phyloP scores from a whole-genome alignment of 768 basidiomycete genomes.

The Leccinum boreale region DNA sequence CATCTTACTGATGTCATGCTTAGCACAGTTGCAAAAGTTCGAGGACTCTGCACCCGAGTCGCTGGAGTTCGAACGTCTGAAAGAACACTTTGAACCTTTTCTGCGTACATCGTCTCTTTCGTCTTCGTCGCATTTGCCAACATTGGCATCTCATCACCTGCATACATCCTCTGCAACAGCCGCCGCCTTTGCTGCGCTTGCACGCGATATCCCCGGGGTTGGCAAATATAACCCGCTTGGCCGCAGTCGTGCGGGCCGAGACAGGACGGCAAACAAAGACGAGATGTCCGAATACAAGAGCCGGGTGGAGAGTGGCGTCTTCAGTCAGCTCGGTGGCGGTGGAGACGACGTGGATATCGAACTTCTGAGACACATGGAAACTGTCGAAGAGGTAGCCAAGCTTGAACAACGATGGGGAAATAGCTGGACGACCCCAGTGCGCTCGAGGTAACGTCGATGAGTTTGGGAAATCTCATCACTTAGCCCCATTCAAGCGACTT shows the following conservation, averaged over 20 bases:
- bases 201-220: slow-evolving; percentile 83
- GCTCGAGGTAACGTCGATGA: slow-evolving; percentile 47
- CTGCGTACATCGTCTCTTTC: slow-evolving; percentile 79
- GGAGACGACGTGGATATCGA: slow-evolving; percentile 71
- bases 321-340: slow-evolving; percentile 51
- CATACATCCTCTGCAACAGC: slow-evolving; percentile 83
- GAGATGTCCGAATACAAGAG: slow-evolving; percentile 77
- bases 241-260: slow-evolving; percentile 48
- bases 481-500: slow-evolving; percentile 54
- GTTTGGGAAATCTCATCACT: background rate
- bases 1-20: slow-evolving; percentile 1
- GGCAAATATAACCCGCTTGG: slow-evolving; percentile 68
- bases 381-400: slow-evolving; percentile 57
- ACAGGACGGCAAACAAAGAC: slow-evolving; percentile 66
- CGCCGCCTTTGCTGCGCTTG: slow-evolving; percentile 84
- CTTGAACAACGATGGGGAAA: slow-evolving; percentile 79
- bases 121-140: slow-evolving; percentile 55
- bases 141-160: slow-evolving; percentile 60
- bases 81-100: slow-evolving; percentile 96
- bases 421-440: slow-evolving; percentile 72
- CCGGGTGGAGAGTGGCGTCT: slow-evolving; percentile 60
- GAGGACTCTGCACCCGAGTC: slow-evolving; percentile 84
- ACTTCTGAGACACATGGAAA: slow-evolving; percentile 61
- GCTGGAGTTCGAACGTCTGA: slow-evolving; percentile 89
- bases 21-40: slow-evolving; percentile 87